Percentiles rank a stretch among this genome's conserved stretches.
phyloP scores from a whole-genome alignment of 2,329 filamentous ascomycete species.

The Microdochium paspali region DNA sequence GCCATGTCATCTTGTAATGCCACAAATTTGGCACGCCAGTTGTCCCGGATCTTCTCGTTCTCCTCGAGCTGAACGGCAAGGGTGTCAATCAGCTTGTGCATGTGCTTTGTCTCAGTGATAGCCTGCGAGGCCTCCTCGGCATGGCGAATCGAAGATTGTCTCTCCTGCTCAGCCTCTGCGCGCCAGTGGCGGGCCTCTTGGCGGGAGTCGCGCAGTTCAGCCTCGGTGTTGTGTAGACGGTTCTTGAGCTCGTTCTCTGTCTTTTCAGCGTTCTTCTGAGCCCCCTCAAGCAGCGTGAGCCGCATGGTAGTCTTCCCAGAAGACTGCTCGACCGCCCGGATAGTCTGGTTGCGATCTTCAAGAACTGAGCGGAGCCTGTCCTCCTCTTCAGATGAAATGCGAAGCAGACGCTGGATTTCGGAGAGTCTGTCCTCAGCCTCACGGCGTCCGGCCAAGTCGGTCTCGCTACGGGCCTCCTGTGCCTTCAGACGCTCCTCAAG shows the following conservation, averaged over 20 bases:
- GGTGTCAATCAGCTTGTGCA: constrained; percentile 64
- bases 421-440: constrained; percentile 63
- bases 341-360: constrained; percentile 60
- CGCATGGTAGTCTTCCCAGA: constrained; percentile 48
- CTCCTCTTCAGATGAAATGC: constrained; percentile 64
- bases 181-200: constrained; percentile 53
- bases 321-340: constrained; percentile 49
- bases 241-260: constrained; percentile 45
- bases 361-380: constrained; percentile 55
- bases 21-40: constrained; percentile 75
- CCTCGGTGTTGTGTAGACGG: constrained; percentile 42
- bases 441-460: constrained; percentile 53
- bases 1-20: constrained; percentile 83
- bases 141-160: constrained; percentile 39
- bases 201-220: constrained; percentile 43
- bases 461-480: constrained; percentile 54
- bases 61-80: constrained; percentile 75
- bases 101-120: constrained; percentile 56
- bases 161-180: constrained; percentile 49
- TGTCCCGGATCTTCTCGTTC: constrained; percentile 74
- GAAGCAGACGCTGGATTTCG: constrained; percentile 61
- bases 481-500: constrained; percentile 59
- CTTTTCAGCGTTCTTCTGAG: constrained; percentile 49
- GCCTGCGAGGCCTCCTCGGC: constrained; percentile 38
- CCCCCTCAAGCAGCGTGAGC: constrained; percentile 57